These are phyloP conservation scores for Xylaria nigripes DNA, from an alignment of 495 filamentous ascomycete species.

Conservation along the genomic window DNA sequence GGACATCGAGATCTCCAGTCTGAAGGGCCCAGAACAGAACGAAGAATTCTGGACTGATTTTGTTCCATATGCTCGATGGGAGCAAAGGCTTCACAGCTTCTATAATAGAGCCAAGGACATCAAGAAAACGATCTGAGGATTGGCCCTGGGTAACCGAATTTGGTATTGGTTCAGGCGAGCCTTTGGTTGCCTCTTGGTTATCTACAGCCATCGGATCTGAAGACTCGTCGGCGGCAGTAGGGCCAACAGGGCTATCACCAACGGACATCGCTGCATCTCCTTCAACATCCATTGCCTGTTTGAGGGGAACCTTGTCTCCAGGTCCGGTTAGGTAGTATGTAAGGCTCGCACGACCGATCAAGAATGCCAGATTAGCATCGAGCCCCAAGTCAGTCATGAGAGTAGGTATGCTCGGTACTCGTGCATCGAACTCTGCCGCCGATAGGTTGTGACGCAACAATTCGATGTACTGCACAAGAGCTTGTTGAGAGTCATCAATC, in stretches of 20 bases:
- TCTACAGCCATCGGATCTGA: slow-evolving; percentile 36
- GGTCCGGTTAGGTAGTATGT: slow-evolving; percentile 34
- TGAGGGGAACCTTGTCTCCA: slow-evolving; percentile 23
- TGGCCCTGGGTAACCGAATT: slow-evolving; percentile 22
- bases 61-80: slow-evolving; percentile 55
- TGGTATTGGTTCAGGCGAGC: slow-evolving; percentile 11
- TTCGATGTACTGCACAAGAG: slow-evolving; percentile 82
- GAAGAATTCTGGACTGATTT: slow-evolving; percentile 69
- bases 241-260: slow-evolving; percentile 4
- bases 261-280: slow-evolving; percentile 33
- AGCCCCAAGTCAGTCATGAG: slow-evolving; percentile 76
- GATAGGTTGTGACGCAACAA: slow-evolving; percentile 72
- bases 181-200: slow-evolving; percentile 19
- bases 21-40: slow-evolving; percentile 90
- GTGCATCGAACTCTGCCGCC: slow-evolving; percentile 66
- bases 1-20: slow-evolving; percentile 68
- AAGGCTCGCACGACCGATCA: slow-evolving; percentile 70
- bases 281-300: slow-evolving; percentile 30
- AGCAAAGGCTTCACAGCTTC: slow-evolving; percentile 53
- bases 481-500: slow-evolving; percentile 79
- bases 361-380: slow-evolving; percentile 76
- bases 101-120: slow-evolving; percentile 69
- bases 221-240: slow-evolving; percentile 19
- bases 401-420: slow-evolving; percentile 65
- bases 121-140: slow-evolving; percentile 51